Conservation (phyloP, 352 stramenopile genomes). For the Ophiocytium majus region DNA sequence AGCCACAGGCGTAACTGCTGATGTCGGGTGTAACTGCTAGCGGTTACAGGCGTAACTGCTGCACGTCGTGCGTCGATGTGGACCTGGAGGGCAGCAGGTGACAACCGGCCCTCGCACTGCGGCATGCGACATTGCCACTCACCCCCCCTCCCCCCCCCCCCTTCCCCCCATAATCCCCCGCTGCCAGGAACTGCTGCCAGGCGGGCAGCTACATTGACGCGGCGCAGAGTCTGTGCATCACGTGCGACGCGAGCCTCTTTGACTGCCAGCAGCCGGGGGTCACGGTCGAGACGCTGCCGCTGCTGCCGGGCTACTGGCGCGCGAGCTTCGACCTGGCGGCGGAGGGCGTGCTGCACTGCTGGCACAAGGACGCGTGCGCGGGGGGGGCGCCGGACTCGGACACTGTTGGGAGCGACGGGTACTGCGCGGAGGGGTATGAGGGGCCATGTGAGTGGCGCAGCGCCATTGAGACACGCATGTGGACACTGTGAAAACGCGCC, state of each 20-base stretch:
- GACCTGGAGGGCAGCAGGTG: no score
- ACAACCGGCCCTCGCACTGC: no score
- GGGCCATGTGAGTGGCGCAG: constrained; percentile 30
- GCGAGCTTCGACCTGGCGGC: background rate
- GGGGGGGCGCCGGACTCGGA: background rate
- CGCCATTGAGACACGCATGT: background rate
- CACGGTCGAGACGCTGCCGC: constrained; percentile 30
- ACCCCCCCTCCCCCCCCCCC: no score
- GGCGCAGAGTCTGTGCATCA: background rate
- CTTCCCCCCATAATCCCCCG: no score
- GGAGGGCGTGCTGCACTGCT: constrained; percentile 32
- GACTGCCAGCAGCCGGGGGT: constrained; percentile 10
- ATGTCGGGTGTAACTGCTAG: background rate
- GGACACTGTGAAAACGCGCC: background rate
- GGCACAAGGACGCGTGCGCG: constrained; percentile 31
- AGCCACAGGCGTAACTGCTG: no score
- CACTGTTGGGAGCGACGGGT: constrained; percentile 21
- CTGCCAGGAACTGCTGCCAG: background rate
- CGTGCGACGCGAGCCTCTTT: constrained; percentile 2
- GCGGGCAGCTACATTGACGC: background rate
- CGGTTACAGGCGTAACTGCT: background rate
- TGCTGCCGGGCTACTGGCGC: constrained; percentile 32
- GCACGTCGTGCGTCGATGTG: background rate
- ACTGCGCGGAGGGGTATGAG: constrained; percentile 37
- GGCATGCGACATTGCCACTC: background rate